phyloP scores from a whole-genome alignment of 2,329 filamentous ascomycete genomes.

The Alternaria rosae region DNA sequence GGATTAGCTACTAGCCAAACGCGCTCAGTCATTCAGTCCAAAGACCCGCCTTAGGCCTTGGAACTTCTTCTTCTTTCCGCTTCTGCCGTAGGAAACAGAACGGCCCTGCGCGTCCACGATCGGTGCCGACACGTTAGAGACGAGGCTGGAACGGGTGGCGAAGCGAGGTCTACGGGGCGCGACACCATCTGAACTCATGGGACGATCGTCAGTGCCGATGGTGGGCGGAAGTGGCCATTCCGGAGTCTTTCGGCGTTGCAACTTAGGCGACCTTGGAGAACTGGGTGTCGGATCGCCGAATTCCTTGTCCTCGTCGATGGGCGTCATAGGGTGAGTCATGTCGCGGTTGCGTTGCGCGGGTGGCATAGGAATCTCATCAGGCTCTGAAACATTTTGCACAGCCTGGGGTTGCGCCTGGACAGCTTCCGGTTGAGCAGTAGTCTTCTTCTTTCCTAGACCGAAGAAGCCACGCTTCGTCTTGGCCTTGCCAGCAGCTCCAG shows the following conservation, averaged over 20 bases:
- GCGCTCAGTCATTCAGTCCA: conserved; percentile 60
- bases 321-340: conserved; percentile 36
- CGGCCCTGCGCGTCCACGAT: conserved; percentile 25
- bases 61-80: conserved; percentile 71
- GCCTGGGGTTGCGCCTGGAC: conserved; percentile 42
- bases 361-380: conserved; percentile 39
- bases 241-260: conserved; percentile 58
- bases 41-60: conserved; percentile 71
- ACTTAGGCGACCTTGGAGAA: conserved; percentile 49
- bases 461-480: conserved; percentile 55
- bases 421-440: conserved; percentile 35
- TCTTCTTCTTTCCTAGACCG: conserved; percentile 69
- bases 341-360: conserved; percentile 37
- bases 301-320: conserved; percentile 46
- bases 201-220: conserved; percentile 33
- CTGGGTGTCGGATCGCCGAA: conserved; percentile 21
- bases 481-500: conserved; percentile 40
- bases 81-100: conserved; percentile 38
- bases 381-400: conserved; percentile 40
- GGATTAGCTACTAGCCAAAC: conserved; percentile 21
- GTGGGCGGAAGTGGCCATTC: conserved; percentile 59
- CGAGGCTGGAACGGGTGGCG: conserved; percentile 27
- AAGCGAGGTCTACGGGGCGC: conserved; percentile 30
- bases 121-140: conserved; percentile 35
- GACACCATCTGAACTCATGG: conserved; percentile 43